These are phyloP conservation scores for Panicum miliaceum DNA, from an alignment of 176 grass and related monocot genomes.

Conservation along the genomic window DNA sequence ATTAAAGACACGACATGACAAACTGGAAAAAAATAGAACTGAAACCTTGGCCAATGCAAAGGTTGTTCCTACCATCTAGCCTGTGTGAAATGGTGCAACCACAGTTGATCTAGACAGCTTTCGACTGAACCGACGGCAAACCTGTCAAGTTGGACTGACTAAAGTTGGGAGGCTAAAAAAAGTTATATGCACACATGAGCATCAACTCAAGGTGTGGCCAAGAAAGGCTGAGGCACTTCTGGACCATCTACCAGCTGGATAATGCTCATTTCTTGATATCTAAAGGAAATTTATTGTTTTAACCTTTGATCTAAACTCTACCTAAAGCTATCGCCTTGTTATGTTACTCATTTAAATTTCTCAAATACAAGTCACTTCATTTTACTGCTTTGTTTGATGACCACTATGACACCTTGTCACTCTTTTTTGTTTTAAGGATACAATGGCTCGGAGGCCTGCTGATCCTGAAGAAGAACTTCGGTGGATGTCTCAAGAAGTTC, in stretches of 20 bases:
- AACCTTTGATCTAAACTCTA: neutral
- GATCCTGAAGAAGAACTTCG: slow-evolving; percentile 98
- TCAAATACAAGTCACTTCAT: neutral
- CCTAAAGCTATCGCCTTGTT: neutral
- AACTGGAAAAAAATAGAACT: neutral
- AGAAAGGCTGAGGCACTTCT: neutral
- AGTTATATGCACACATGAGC: neutral
- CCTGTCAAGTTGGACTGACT: neutral
- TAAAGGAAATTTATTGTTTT: neutral
- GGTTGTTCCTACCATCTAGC: neutral
- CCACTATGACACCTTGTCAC: neutral
- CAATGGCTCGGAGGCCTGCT: slow-evolving; percentile 74
- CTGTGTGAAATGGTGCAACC: neutral
- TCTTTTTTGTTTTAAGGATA: slow-evolving; percentile 51
- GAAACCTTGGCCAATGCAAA: neutral
- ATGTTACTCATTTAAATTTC: slow-evolving; percentile 34
- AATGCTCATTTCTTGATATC: slow-evolving; percentile 10
- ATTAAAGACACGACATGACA: neutral
- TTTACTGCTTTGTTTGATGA: slow-evolving; percentile 15
- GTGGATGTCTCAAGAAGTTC: slow-evolving; percentile 99
- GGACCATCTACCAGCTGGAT: neutral
- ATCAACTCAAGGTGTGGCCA: neutral
- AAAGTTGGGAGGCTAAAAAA: neutral
- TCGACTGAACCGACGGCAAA: neutral
- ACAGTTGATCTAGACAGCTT: neutral